phyloP scores from a whole-genome alignment of 768 basidiomycete genomes.

The Hericium rajendrae region DNA sequence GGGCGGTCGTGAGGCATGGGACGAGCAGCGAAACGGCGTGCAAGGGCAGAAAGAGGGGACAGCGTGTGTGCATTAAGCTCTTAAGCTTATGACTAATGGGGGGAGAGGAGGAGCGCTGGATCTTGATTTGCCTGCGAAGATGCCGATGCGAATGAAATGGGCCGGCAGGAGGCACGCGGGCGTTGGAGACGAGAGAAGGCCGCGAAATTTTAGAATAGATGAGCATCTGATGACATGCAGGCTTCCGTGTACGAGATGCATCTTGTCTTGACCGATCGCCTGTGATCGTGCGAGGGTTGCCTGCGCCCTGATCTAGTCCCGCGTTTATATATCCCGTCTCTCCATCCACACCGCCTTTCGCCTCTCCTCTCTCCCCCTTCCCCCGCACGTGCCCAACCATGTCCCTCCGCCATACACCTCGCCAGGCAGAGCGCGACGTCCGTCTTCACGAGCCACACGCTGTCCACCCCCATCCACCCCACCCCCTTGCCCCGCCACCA shows the following conservation, averaged over 20 bases:
- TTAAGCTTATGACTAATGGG: slow-evolving; percentile 30
- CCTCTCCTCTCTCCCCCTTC: slow-evolving; percentile 22
- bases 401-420: slow-evolving; percentile 54
- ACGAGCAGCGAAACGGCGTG: slow-evolving; percentile 4
- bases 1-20: background rate
- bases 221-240: slow-evolving; percentile 16
- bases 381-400: slow-evolving; percentile 28
- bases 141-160: slow-evolving; percentile 32
- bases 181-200: slow-evolving; percentile 32
- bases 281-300: slow-evolving; percentile 51
- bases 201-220: slow-evolving; percentile 14
- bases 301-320: slow-evolving; percentile 34
- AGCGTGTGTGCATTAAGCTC: slow-evolving; percentile 32
- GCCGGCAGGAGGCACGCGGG: slow-evolving; percentile 45
- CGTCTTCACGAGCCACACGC: slow-evolving; percentile 53
- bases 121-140: slow-evolving; percentile 29
- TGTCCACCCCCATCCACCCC: slow-evolving; percentile 32
- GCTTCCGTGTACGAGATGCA: slow-evolving; percentile 13
- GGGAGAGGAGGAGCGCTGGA: slow-evolving; percentile 25
- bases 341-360: slow-evolving; percentile 17
- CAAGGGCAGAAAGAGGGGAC: slow-evolving; percentile 16
- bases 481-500: slow-evolving; percentile 30
- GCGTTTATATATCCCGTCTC: slow-evolving; percentile 17
- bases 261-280: slow-evolving; percentile 41
- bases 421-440: slow-evolving; percentile 50